Evolutionary conservation across 108 stramenopile genomes (phyloP).

Genomic region (Nitzschia sp.): DNA sequence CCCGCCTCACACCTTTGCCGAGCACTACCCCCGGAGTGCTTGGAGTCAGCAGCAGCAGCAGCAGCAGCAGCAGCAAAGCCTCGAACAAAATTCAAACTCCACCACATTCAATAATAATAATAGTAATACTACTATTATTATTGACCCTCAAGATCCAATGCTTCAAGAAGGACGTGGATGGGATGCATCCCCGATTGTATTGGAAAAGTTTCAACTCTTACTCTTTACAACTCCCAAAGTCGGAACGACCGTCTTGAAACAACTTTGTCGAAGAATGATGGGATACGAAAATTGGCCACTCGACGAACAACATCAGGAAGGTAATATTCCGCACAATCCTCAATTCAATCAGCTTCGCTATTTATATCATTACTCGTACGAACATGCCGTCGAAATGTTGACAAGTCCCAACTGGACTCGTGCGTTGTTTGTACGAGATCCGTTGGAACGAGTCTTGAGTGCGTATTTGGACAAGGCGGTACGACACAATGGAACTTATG

Average conservation of each 20-base stretch:
- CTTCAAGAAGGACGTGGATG: background rate
- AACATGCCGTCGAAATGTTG: slow-evolving; percentile 41
- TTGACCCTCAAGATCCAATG: background rate
- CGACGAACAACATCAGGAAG: no score
- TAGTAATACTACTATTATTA: background rate
- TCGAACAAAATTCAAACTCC: no score
- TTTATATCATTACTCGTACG: slow-evolving; percentile 33
- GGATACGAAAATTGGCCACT: slow-evolving; percentile 26
- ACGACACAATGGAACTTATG: slow-evolving; percentile 12
- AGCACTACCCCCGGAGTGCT: no score
- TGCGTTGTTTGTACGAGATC: slow-evolving; percentile 68
- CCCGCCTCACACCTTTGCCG: no score
- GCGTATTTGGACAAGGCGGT: slow-evolving; percentile 56
- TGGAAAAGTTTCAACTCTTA: slow-evolving; percentile 49
- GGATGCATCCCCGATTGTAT: slow-evolving; percentile 53
- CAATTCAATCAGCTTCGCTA: slow-evolving; percentile 45
- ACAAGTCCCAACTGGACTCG: slow-evolving; percentile 46
- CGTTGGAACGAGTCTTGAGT: slow-evolving; percentile 50
- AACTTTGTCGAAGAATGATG: slow-evolving; percentile 56
- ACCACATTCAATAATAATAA: no score
- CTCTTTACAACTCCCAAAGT: slow-evolving; percentile 68
- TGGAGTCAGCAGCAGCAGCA: no score
- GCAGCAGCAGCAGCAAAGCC: no score
- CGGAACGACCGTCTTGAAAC: slow-evolving; percentile 51
- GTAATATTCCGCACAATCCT: slow-evolving; percentile 40